These are phyloP conservation scores for Aureobasidium zeae DNA, from an alignment of 2,329 filamentous ascomycete species.

Conservation along the genomic window DNA sequence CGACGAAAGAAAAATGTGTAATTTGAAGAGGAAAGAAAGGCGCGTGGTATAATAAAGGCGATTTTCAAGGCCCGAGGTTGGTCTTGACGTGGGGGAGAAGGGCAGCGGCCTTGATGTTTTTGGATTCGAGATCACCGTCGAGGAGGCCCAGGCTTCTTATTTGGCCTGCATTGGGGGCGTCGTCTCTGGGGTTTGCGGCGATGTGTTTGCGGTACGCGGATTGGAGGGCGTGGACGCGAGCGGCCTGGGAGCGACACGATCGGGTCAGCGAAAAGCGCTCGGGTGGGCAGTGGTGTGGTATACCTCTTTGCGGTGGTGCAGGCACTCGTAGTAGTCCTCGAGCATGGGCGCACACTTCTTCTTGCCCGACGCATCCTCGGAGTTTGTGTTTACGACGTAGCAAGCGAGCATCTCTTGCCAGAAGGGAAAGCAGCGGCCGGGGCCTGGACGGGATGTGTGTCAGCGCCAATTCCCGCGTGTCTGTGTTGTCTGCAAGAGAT, in stretches of 20 bases:
- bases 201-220: slow-evolving; percentile 74
- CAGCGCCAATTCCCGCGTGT: neutral
- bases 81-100: slow-evolving; percentile 31
- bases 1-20: neutral
- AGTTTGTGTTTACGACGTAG: slow-evolving; percentile 86
- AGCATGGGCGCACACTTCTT: slow-evolving; percentile 76
- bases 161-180: slow-evolving; percentile 71
- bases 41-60: neutral
- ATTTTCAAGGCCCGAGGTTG: slow-evolving; percentile 17
- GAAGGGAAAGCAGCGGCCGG: slow-evolving; percentile 90
- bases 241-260: slow-evolving; percentile 50
- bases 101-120: slow-evolving; percentile 38
- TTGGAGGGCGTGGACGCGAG: slow-evolving; percentile 70
- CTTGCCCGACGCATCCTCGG: slow-evolving; percentile 70
- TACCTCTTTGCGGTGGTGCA: slow-evolving; percentile 99
- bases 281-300: slow-evolving; percentile 24
- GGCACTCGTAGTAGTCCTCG: slow-evolving; percentile 97
- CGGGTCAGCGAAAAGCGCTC: neutral
- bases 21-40: neutral
- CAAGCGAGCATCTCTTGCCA: slow-evolving; percentile 99
- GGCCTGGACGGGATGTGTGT: slow-evolving; percentile 38
- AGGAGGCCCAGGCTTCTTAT: slow-evolving; percentile 80
- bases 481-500: slow-evolving; percentile 3
- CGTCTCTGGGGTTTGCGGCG: slow-evolving; percentile 64
- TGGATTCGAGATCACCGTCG: slow-evolving; percentile 67